Evolutionary conservation across 2,329 filamentous ascomycete genomes (phyloP).

Genomic region (Aspergillus thermomutatus): DNA sequence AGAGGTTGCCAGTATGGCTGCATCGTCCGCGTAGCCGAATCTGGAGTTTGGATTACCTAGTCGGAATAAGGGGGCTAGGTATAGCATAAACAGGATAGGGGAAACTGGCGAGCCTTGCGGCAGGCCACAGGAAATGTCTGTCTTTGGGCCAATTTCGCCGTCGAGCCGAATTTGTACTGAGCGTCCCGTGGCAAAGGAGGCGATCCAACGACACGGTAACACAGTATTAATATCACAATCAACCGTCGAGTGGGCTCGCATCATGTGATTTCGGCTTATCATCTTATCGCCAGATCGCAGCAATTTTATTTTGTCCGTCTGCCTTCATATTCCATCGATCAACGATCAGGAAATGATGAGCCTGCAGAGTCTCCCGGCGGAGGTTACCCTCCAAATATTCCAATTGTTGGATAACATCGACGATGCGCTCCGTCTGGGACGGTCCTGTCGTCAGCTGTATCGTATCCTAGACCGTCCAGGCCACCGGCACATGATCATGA

Average conservation of each 20-base stretch:
- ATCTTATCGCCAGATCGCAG: too few relatives aligned
- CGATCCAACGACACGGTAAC: neutral
- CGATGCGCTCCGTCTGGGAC: neutral
- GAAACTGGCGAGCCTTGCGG: constrained; percentile 1
- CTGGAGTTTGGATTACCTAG: neutral
- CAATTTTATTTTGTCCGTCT: too few relatives aligned
- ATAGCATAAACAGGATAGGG: constrained; percentile 2
- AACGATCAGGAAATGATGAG: too few relatives aligned
- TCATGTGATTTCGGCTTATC: too few relatives aligned
- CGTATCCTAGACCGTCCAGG: neutral
- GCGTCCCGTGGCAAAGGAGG: neutral
- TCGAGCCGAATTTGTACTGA: neutral
- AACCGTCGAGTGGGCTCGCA: too few relatives aligned
- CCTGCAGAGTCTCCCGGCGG: neutral
- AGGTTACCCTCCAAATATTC: neutral
- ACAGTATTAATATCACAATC: too few relatives aligned
- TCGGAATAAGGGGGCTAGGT: neutral
- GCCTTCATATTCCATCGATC: too few relatives aligned
- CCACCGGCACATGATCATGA: neutral
- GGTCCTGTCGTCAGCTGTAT: neutral
- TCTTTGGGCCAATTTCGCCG: neutral
- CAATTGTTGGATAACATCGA: neutral
- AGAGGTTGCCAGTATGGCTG: neutral
- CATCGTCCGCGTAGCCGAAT: neutral
- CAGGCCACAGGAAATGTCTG: neutral